phyloP scores from a whole-genome alignment of 768 basidiomycete genomes.

The Steccherinum ochraceum region DNA sequence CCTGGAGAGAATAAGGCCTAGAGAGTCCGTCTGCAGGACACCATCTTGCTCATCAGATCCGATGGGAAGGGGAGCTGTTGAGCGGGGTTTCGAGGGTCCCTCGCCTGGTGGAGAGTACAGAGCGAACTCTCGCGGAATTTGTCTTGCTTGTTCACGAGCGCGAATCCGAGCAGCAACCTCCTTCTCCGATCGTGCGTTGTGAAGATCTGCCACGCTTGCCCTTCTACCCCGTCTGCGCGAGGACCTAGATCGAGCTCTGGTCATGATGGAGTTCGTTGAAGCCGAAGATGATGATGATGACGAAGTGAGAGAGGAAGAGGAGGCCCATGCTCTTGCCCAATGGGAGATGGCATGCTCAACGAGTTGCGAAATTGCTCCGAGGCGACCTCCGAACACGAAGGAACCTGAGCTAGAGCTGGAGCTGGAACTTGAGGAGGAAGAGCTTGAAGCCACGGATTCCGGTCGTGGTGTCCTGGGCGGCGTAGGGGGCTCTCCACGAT shows the following conservation, averaged over 20 bases:
- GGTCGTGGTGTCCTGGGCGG: constrained; percentile 23
- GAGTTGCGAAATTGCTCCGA: constrained; percentile 40
- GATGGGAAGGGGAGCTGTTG: neutral
- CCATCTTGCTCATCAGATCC: constrained; percentile 15
- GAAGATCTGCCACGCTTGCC: constrained; percentile 43
- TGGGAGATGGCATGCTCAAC: constrained; percentile 66
- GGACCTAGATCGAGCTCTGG: constrained; percentile 16
- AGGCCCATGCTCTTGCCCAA: constrained; percentile 55
- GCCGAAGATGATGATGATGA: constrained; percentile 36
- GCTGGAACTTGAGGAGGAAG: constrained; percentile 29
- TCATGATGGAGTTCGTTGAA: constrained; percentile 33
- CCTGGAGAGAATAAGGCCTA: constrained; percentile 41
- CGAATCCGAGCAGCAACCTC: constrained; percentile 58
- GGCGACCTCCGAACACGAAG: constrained; percentile 25
- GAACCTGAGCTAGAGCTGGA: constrained; percentile 34
- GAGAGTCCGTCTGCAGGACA: constrained; percentile 38
- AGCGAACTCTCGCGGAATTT: constrained; percentile 55
- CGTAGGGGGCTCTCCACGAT: constrained; percentile 44
- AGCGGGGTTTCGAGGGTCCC: neutral
- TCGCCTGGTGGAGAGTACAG: constrained; percentile 51
- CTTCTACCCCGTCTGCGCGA: constrained; percentile 36
- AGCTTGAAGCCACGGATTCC: constrained; percentile 22
- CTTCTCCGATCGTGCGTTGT: constrained; percentile 47
- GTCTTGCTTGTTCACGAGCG: constrained; percentile 54
- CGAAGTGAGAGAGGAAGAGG: constrained; percentile 36